Conservation (phyloP, 2,329 filamentous ascomycete genomes). For the Colletotrichum chrysophilum region DNA sequence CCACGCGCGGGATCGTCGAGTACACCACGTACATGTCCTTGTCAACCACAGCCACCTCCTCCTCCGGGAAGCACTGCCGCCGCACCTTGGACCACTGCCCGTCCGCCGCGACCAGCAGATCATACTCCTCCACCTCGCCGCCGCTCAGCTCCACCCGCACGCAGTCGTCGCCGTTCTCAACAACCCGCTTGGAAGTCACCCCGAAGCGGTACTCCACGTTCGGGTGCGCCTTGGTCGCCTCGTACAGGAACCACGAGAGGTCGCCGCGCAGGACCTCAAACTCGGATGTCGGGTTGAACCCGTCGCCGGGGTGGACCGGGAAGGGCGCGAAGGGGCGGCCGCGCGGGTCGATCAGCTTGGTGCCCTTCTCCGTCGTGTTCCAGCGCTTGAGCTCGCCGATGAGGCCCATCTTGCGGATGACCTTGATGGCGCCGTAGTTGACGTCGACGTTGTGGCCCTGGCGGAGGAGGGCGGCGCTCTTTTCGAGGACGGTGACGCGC, state of each 20-base stretch:
- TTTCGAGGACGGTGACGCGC: constrained; percentile 1
- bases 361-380: constrained; percentile 51
- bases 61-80: constrained; percentile 39
- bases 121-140: constrained; percentile 46
- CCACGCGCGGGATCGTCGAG: constrained; percentile 33
- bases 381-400: constrained; percentile 38
- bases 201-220: constrained; percentile 35
- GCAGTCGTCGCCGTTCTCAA: constrained; percentile 26
- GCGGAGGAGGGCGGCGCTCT: background rate
- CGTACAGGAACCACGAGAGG: constrained; percentile 53
- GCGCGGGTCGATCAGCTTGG: constrained; percentile 46
- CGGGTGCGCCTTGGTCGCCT: constrained; percentile 26
- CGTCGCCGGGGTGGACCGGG: constrained; percentile 39
- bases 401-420: constrained; percentile 38
- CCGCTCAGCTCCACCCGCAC: constrained; percentile 47
- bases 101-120: constrained; percentile 61
- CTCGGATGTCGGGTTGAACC: constrained; percentile 54
- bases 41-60: constrained; percentile 23
- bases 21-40: constrained; percentile 33
- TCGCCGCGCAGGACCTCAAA: constrained; percentile 66
- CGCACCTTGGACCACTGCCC: constrained; percentile 56
- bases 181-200: background rate
- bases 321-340: constrained; percentile 43
- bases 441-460: constrained; percentile 10
- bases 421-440: constrained; percentile 39